These are phyloP conservation scores for Plasmodium cynomolgi DNA, from an alignment of 169 alveolate species.

Conservation along the genomic window DNA sequence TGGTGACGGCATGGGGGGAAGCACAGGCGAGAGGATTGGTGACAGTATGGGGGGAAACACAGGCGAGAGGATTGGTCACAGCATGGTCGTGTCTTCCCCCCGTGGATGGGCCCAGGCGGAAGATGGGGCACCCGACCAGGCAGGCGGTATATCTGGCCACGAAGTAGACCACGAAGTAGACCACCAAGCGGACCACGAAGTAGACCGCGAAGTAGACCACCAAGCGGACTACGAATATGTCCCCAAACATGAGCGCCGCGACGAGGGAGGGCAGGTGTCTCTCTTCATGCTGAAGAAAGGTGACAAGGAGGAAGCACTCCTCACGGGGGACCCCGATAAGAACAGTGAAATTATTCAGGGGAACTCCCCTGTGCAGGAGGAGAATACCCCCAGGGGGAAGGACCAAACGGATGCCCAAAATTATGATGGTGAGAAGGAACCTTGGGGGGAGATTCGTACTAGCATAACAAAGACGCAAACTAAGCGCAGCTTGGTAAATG, in stretches of 20 bases:
- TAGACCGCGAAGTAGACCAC: background rate
- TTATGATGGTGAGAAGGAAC: background rate
- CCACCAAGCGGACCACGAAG: too few species aligned
- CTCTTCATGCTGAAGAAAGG: background rate
- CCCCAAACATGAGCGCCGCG: background rate
- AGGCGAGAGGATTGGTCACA: background rate
- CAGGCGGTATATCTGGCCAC: background rate
- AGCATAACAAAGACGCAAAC: background rate
- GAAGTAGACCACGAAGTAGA: background rate
- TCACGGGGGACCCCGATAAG: background rate
- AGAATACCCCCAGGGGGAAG: background rate
- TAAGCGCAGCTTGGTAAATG: background rate
- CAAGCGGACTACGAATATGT: too few species aligned
- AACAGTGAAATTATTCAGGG: background rate
- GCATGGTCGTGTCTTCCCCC: background rate
- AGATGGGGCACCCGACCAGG: background rate
- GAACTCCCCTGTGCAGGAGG: background rate
- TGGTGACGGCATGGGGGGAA: too few species aligned
- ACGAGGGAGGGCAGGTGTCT: background rate
- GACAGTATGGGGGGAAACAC: background rate
- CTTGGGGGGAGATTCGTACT: background rate
- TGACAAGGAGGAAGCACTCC: background rate
- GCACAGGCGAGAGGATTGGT: too few species aligned
- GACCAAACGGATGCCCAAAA: background rate
- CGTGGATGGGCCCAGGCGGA: background rate